phyloP scores from a whole-genome alignment of 2,329 filamentous ascomycete genomes.

The Coleophoma cylindrospora region DNA sequence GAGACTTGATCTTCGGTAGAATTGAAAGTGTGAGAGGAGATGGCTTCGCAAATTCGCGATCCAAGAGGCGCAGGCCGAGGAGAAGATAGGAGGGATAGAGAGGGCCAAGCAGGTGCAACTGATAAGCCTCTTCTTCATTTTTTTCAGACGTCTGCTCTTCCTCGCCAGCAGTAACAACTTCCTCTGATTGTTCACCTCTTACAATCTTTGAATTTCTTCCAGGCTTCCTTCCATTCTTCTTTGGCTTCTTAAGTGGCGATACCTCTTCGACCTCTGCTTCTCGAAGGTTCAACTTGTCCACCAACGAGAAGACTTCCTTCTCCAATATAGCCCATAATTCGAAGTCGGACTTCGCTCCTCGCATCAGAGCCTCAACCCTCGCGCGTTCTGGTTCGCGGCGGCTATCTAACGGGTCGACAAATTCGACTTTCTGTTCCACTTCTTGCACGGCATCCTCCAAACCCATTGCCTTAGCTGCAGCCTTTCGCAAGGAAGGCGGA shows the following conservation, averaged over 20 bases:
- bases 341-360: constrained; percentile 50
- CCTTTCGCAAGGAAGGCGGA: constrained; percentile 21
- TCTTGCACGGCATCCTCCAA: constrained; percentile 7
- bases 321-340: constrained; percentile 66
- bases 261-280: constrained; percentile 11
- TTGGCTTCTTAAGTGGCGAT: not conserved
- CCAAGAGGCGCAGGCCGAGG: constrained; percentile 50
- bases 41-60: constrained; percentile 48
- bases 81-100: constrained; percentile 60
- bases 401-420: constrained; percentile 11
- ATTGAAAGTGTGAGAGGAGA: constrained; percentile 57
- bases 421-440: constrained; percentile 4
- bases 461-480: constrained; percentile 24
- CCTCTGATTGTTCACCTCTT: not conserved
- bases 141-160: not conserved
- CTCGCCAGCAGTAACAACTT: not conserved
- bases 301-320: constrained; percentile 58
- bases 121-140: not conserved
- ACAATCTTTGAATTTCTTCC: constrained; percentile 3
- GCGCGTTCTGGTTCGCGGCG: constrained; percentile 38
- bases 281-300: constrained; percentile 49
- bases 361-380: constrained; percentile 50
- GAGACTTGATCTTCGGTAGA: constrained; percentile 60
- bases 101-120: constrained; percentile 52
- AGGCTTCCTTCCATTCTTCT: constrained; percentile 5